phyloP scores from a whole-genome alignment of 2,329 filamentous ascomycete species.

The Aspergillus phoenicis region DNA sequence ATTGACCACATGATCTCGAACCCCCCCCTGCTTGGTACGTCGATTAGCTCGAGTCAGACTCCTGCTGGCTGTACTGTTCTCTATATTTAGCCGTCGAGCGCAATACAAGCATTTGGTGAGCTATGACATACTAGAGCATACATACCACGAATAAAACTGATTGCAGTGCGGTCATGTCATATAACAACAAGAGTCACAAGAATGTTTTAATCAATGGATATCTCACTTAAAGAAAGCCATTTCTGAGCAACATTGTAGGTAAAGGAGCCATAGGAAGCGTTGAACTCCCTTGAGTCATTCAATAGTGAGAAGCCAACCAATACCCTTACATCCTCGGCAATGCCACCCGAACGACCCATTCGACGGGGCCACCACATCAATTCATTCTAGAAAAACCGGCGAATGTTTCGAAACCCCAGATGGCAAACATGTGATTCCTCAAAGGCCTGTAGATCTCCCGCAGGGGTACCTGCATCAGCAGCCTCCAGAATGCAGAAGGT shows the following conservation, averaged over 20 bases:
- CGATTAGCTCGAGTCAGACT: background rate
- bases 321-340: background rate
- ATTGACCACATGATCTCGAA: background rate
- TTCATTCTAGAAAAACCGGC: background rate
- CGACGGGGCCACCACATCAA: background rate
- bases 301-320: background rate
- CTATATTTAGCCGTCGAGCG: too few relatives aligned
- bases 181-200: too few relatives aligned
- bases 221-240: too few relatives aligned
- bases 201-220: too few relatives aligned
- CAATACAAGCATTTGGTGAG: too few relatives aligned
- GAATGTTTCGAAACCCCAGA: background rate
- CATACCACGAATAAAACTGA: too few relatives aligned
- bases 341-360: background rate
- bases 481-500: background rate
- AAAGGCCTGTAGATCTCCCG: background rate
- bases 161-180: too few relatives aligned
- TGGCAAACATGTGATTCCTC: background rate
- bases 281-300: too few relatives aligned
- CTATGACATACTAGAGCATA: too few relatives aligned
- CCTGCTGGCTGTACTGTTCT: too few relatives aligned
- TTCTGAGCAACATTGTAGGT: too few relatives aligned
- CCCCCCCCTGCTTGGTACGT: background rate
- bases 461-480: background rate
- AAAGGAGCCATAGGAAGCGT: too few relatives aligned